Evolutionary conservation across 768 basidiomycete genomes (phyloP), one percentile per base, ranked within the genome.

Genomic region (Mycena epipterygia): DNA sequence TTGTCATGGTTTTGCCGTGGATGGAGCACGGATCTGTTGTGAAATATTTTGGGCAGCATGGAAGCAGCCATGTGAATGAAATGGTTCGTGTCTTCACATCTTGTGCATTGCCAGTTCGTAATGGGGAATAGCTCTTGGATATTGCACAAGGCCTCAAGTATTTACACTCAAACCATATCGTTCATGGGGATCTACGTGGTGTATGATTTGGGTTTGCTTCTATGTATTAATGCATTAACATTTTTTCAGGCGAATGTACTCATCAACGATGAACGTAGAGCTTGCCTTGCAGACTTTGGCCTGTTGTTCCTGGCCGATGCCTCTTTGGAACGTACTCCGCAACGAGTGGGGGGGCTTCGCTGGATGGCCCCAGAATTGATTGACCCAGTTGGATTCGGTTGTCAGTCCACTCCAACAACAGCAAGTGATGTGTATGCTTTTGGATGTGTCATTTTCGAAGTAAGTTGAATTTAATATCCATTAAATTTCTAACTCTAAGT

Each of bases 101-200:
- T 44, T 19, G 32, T 48, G 5, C 25, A 9, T 23, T 6, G 11
- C 27, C 49, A 17, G 33, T 37, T 39, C 13, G 49, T 27, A 17
- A 44, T 9, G 29, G 12, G 17, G 37, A 9, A n/a, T 60, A 61
- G 60, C 60, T 61, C 9, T 27, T 49, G 12, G 44, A 61, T 3
- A 49, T 61, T 29, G 46, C 60, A 8, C 9, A 61, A 23, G 60
- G 60, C 2, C 9, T 61, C 9, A 5, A 49, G 3, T 61, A 61
- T 27, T 13, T 61, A 19, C 60, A 61, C 25, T 48, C 30, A 21
- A 2, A n/a, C 3, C 5, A 23, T 16, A 25, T 61, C 33, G 33
- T 61, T 35, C 60, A 61, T n/a, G 60, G 60, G 3, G 46, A 61
- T 19, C 21, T 61, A n/a, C 60, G 60, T 32, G 60, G 60, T 42